Conservation (phyloP, 352 stramenopile genomes). For the Phytopythium delawarense region DNA sequence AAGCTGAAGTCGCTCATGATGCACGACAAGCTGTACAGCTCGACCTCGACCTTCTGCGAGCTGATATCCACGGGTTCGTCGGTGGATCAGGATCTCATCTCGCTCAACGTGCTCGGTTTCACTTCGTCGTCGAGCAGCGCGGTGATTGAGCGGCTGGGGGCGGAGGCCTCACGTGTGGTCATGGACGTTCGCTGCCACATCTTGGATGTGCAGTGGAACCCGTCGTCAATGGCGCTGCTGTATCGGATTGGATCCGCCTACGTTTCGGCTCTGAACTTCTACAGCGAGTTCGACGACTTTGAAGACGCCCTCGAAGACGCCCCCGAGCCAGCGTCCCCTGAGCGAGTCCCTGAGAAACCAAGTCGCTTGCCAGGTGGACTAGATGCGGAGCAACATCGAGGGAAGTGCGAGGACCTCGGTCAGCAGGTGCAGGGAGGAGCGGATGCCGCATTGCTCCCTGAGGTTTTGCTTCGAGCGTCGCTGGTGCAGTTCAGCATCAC, state of each 20-base stretch:
- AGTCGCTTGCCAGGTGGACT: background rate
- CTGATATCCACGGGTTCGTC: constrained; percentile 53
- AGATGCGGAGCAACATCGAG: background rate
- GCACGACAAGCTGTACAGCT: constrained; percentile 61
- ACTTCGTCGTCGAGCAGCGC: background rate
- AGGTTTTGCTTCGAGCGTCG: constrained; percentile 46
- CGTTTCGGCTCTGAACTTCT: constrained; percentile 39
- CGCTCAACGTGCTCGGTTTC: constrained; percentile 7
- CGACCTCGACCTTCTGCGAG: constrained; percentile 47
- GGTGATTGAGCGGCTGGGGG: background rate
- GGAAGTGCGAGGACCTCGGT: background rate
- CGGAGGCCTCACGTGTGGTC: constrained; percentile 28
- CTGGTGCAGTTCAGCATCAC: constrained; percentile 74
- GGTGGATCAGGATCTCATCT: constrained; percentile 7
- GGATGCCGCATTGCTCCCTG: background rate
- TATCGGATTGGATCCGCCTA: constrained; percentile 70
- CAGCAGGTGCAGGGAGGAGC: background rate
- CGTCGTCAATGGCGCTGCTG: constrained; percentile 70
- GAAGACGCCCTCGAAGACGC: constrained; percentile 10
- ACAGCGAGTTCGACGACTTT: constrained; percentile 17
- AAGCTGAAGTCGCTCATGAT: constrained; percentile 53
- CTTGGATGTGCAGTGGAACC: constrained; percentile 81
- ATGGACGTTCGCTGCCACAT: constrained; percentile 64
- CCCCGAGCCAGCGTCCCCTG: constrained; percentile 9
- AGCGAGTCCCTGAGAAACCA: background rate